A percentile compares a stretch with the other conserved stretches of the same genome.
These are phyloP conservation scores for Adansonia gregorii DNA, from an alignment of 441 rosid genomes.

Conservation along the genomic window DNA sequence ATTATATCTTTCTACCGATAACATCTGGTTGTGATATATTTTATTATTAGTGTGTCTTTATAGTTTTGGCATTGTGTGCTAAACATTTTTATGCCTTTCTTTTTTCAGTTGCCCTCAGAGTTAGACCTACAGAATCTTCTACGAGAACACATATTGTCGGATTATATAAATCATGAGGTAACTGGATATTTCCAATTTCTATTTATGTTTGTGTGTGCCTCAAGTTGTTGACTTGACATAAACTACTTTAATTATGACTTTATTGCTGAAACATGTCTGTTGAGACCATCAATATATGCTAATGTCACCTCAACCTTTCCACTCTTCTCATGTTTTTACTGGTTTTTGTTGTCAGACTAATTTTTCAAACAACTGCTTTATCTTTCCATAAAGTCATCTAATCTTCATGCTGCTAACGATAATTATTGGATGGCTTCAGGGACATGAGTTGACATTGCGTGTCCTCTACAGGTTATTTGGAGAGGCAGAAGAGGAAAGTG, in stretches of 20 bases:
- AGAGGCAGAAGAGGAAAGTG: constrained; percentile 95
- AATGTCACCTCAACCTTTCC: constrained; percentile 10
- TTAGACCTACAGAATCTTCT: constrained; percentile 87
- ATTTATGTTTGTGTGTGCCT: constrained; percentile 24
- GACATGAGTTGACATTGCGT: constrained; percentile 97
- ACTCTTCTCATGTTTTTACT: constrained; percentile 22
- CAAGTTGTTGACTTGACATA: constrained; percentile 15
- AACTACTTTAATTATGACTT: constrained; percentile 16
- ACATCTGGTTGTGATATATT: constrained; percentile 8
- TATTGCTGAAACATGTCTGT: neutral
- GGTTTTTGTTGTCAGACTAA: constrained; percentile 17
- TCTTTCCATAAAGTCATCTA: constrained; percentile 18
- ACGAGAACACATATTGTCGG: constrained; percentile 79
- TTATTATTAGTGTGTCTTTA: constrained; percentile 9
- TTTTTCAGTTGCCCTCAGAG: constrained; percentile 77
- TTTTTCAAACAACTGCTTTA: constrained; percentile 16
- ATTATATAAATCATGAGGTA: constrained; percentile 87
- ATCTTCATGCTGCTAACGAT: constrained; percentile 43
- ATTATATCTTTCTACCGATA: constrained; percentile 14
- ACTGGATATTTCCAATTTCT: constrained; percentile 29
- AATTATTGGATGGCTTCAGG: constrained; percentile 70
- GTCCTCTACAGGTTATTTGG: constrained; percentile 96
- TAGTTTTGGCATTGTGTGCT: constrained; percentile 31
- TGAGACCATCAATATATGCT: constrained; percentile 1
- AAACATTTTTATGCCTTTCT: constrained; percentile 10